phyloP scores from a whole-genome alignment of 805 yeast species.

The Wickerhamomyces bovis region DNA sequence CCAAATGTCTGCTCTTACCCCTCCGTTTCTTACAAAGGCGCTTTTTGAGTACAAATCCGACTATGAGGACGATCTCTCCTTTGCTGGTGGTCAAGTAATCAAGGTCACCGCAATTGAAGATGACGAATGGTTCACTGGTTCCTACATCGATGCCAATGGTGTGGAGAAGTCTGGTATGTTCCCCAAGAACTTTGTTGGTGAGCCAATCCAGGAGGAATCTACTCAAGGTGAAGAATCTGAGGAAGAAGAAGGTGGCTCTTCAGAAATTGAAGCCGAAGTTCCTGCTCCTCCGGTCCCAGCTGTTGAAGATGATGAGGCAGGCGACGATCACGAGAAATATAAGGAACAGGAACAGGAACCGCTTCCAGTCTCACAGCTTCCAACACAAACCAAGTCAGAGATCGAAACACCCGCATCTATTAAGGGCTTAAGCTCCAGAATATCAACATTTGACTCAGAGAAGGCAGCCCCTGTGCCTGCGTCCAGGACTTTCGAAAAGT shows the following conservation, averaged over 20 bases:
- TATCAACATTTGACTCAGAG: constrained; percentile 11
- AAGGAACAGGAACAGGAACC: too few species aligned
- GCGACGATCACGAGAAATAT: background rate
- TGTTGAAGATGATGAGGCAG: background rate
- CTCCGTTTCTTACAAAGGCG: constrained; percentile 67
- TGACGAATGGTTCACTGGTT: constrained; percentile 87
- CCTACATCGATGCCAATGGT: constrained; percentile 40
- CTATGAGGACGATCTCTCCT: constrained; percentile 79
- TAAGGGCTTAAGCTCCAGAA: constrained; percentile 5
- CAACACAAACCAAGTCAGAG: background rate
- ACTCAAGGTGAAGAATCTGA: background rate
- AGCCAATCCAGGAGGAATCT: constrained; percentile 5
- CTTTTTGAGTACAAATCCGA: constrained; percentile 61
- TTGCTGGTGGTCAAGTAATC: constrained; percentile 60
- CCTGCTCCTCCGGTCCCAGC: background rate
- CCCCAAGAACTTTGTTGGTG: constrained; percentile 74
- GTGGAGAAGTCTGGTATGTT: constrained; percentile 62
- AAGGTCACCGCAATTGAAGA: constrained; percentile 78
- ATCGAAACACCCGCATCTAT: constrained; percentile 2
- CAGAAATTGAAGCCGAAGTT: constrained; percentile 25
- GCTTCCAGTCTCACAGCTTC: background rate
- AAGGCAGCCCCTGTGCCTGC: constrained; percentile 4
- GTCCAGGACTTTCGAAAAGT: constrained; percentile 6
- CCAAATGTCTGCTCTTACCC: constrained; percentile 2
- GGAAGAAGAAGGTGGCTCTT: background rate